Conservation (phyloP, 352 stramenopile genomes). For the Phytophthora pistaciae region DNA sequence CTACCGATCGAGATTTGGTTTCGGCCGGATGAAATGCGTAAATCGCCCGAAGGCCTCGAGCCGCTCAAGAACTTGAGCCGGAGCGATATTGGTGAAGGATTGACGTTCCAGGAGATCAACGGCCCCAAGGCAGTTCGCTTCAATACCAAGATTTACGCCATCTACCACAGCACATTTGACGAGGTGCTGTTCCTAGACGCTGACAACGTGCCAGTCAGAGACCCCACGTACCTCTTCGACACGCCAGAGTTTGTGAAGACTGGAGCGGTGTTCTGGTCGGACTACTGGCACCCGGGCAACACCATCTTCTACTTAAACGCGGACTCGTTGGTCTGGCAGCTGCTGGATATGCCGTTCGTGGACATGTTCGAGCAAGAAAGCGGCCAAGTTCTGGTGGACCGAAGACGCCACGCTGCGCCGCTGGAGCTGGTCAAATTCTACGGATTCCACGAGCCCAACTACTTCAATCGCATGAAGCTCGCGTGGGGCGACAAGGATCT, state of each 20-base stretch:
- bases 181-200: slow-evolving; percentile 75
- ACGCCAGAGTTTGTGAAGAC: slow-evolving; percentile 44
- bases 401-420: slow-evolving; percentile 34
- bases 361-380: slow-evolving; percentile 85
- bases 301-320: slow-evolving; percentile 75
- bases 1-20: slow-evolving; percentile 77
- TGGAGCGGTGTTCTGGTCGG: slow-evolving; percentile 76
- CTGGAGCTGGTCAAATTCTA: slow-evolving; percentile 70
- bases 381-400: slow-evolving; percentile 69
- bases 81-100: slow-evolving; percentile 32
- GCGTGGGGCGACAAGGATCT: slow-evolving; percentile 80
- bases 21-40: slow-evolving; percentile 41
- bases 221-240: slow-evolving; percentile 73
- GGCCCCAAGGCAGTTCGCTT: slow-evolving; percentile 40
- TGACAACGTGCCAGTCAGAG: slow-evolving; percentile 66
- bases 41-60: slow-evolving; percentile 11
- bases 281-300: slow-evolving; percentile 70
- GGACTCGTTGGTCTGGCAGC: slow-evolving; percentile 64
- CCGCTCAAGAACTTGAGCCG: slow-evolving; percentile 22
- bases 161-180: slow-evolving; percentile 65
- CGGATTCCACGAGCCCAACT: slow-evolving; percentile 53
- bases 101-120: slow-evolving; percentile 41
- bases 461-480: slow-evolving; percentile 62
- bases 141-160: slow-evolving; percentile 63
- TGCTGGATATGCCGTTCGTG: slow-evolving; percentile 59